phyloP scores from a whole-genome alignment of 2,329 filamentous ascomycete species.

The Cladosporium sp. region DNA sequence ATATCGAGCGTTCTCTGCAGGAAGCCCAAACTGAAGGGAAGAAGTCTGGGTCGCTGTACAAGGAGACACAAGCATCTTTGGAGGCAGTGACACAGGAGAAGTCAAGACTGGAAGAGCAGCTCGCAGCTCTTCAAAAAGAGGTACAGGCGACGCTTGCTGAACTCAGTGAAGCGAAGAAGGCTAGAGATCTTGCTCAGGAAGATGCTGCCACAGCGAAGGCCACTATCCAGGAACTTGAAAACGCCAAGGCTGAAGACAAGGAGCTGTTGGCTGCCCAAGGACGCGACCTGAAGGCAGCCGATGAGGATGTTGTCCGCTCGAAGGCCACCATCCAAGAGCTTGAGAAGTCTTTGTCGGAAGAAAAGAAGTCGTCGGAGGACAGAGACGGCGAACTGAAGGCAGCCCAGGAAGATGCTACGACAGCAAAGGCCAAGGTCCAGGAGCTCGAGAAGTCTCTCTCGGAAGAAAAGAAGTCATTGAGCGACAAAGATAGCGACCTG shows the following conservation, averaged over 20 bases:
- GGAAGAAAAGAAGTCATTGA: not conserved
- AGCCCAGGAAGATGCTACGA: constrained; percentile 12
- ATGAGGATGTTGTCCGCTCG: not conserved
- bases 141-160: constrained; percentile 23
- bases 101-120: constrained; percentile 13
- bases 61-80: constrained; percentile 5
- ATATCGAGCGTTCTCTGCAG: constrained; percentile 14
- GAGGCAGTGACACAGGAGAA: constrained; percentile 9
- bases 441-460: not conserved
- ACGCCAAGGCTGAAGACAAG: constrained; percentile 15
- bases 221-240: constrained; percentile 19
- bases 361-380: not conserved
- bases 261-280: constrained; percentile 3
- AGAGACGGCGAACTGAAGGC: constrained; percentile 17
- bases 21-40: constrained; percentile 24
- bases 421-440: not conserved
- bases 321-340: not conserved
- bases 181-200: constrained; percentile 14
- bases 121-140: constrained; percentile 22
- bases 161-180: constrained; percentile 22
- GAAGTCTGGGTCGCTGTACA: constrained; percentile 9
- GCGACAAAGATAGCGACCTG: constrained; percentile 7
- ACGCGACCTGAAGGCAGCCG: not conserved
- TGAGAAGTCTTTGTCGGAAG: not conserved
- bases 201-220: constrained; percentile 10